A percentile compares a stretch with the other conserved stretches of the same genome.
These are phyloP conservation scores for Anisodus acutangulus DNA, from an alignment of 257 asterid genomes.

Conservation along the genomic window DNA sequence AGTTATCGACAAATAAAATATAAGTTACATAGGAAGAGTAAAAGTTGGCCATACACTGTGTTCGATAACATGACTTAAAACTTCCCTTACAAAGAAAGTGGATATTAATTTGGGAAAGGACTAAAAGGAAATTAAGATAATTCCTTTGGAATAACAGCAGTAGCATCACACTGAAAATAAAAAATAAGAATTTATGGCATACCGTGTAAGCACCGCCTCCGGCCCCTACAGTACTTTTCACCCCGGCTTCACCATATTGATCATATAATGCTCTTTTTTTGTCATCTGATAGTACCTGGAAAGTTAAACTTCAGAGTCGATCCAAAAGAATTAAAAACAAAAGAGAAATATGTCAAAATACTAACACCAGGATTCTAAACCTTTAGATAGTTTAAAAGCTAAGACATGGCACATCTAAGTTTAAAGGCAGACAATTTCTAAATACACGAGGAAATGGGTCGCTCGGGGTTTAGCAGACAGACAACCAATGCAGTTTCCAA, in stretches of 20 bases:
- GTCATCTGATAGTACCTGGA: conserved; percentile 99
- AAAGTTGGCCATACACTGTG: not conserved
- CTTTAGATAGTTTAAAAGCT: not conserved
- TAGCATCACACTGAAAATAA: conserved; percentile 7
- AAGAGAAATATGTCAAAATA: not conserved
- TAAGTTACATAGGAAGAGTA: not conserved
- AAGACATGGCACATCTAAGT: not conserved
- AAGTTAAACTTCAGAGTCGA: conserved; percentile 51
- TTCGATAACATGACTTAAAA: conserved; percentile 1
- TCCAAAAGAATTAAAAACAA: conserved; percentile 30
- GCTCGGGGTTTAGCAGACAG: not conserved
- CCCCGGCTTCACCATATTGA: conserved; percentile 98
- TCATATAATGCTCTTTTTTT: conserved; percentile 92
- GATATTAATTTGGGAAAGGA: not conserved
- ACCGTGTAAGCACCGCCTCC: conserved; percentile 88
- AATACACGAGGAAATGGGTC: not conserved
- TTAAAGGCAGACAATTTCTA: not conserved
- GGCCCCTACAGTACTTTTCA: conserved; percentile 82
- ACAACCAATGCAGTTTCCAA: not conserved
- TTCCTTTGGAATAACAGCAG: not conserved
- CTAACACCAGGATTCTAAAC: not conserved
- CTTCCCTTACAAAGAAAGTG: not conserved
- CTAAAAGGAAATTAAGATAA: not conserved
- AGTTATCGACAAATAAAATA: not conserved
- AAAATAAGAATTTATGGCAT: conserved; percentile 33